Conservation (phyloP, 2,329 filamentous ascomycete genomes). For the Colletotrichum tropicicola region DNA sequence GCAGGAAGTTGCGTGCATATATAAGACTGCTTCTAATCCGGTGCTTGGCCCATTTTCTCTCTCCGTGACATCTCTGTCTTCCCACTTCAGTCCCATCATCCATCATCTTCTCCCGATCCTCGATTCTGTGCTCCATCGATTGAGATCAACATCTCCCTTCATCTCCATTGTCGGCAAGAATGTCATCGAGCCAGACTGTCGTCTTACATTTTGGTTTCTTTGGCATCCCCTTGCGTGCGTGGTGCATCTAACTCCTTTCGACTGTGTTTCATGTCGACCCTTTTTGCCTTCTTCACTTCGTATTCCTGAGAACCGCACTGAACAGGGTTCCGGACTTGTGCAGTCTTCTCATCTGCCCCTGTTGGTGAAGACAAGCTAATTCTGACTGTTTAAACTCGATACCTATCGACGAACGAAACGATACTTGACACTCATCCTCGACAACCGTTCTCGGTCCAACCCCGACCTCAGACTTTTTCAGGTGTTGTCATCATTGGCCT, state of each 20-base stretch:
- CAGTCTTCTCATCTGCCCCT: not conserved
- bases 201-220: not conserved
- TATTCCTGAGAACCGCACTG: not conserved
- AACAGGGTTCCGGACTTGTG: not conserved
- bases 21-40: not conserved
- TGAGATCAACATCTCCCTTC: not conserved
- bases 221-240: not conserved
- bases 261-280: not conserved
- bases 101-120: not conserved
- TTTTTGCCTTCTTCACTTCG: not conserved
- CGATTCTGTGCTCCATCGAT: not conserved
- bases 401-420: not conserved
- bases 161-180: not conserved
- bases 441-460: not conserved
- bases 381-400: not conserved
- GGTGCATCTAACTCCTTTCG: not conserved
- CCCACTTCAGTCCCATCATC: not conserved
- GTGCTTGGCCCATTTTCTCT: not conserved
- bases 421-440: not conserved
- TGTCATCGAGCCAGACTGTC: not conserved
- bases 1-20: no score
- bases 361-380: not conserved
- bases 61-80: not conserved
- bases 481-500: not conserved
- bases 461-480: not conserved